Evolutionary conservation across 2,329 filamentous ascomycete species (phyloP).

Genomic region (Penicillium sp.): DNA sequence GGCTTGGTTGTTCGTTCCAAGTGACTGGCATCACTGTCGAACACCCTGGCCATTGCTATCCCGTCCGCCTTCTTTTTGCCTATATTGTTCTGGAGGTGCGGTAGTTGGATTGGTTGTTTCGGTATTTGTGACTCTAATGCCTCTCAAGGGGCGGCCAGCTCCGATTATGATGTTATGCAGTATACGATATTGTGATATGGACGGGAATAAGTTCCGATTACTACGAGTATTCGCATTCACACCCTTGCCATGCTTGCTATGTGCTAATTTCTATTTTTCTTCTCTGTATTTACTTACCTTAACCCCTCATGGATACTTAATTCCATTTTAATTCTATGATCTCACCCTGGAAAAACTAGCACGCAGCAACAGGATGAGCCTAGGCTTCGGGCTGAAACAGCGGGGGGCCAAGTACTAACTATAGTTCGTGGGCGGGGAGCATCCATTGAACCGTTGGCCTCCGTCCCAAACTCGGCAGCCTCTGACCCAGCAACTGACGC

Average conservation of each 20-base stretch:
- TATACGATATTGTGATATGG: slow-evolving; percentile 4
- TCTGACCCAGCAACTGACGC: slow-evolving; percentile 22
- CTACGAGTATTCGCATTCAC: background rate
- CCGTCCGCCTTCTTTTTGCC: background rate
- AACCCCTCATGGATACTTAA: too few species aligned
- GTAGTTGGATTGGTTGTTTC: background rate
- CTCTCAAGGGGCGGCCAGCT: slow-evolving; percentile 1
- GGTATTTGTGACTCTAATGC: background rate
- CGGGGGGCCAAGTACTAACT: slow-evolving; percentile 15
- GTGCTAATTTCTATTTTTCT: background rate
- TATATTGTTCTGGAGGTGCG: background rate
- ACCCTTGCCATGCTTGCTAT: background rate
- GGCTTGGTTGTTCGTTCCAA: background rate
- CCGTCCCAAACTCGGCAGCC: slow-evolving; percentile 12
- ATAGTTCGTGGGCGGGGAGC: slow-evolving; percentile 17
- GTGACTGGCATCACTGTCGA: background rate
- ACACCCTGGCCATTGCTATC: background rate
- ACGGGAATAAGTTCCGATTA: slow-evolving; percentile 1
- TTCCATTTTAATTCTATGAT: too few species aligned
- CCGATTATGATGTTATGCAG: slow-evolving; percentile 9
- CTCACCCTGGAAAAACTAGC: background rate
- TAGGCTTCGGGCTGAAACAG: slow-evolving; percentile 17
- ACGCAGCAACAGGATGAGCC: background rate
- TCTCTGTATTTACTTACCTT: background rate
- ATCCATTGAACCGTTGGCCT: background rate